Evolutionary conservation across 441 rosid species (phyloP), one percentile per base, ranked within the genome.

Genomic region (Viola pubescens): DNA sequence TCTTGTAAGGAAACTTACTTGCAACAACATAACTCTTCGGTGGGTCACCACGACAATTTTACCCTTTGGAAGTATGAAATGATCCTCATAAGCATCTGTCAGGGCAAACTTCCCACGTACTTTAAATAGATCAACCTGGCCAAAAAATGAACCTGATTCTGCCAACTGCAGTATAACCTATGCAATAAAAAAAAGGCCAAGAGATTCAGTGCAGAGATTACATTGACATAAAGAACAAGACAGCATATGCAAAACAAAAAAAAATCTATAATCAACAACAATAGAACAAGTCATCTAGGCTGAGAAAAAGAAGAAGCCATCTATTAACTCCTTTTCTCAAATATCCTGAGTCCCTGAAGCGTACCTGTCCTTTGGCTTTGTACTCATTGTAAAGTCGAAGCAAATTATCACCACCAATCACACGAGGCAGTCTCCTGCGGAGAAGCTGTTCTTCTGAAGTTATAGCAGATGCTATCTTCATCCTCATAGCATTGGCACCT

Each of bases 401-500:
- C 85, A 94, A 77, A 80, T 80, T 85, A 75, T 94, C 97, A 66
- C 91, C 98, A 52, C 92, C 71, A 70, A 94, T 79, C 42, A 82
- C 98, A 56, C 99, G 94, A 57, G 96, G 97, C 64, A 91, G 81
- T 76, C 98, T 82, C 74, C 70, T 80, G 58, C 98, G 98, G 58
- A 94, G 95, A 61, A 91, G 91, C 71, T 94, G 99, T 63, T 94
- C 98, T 72, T 94, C 98, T 71, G 99, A 91, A 58, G 98, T 83
- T 74, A 94, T 84, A 66, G 98, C 96, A 63, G 99, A 85, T 74
- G 88, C 77, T 72, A 94, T 88, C 79, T 91, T 91, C 96, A 91
- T 87, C 56, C 97, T 84, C 89, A 94, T 78, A 58, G 98, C 99
- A 82, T 94, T 94, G 61, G 99, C 99, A 71, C 99, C 99, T 84